Base-by-base conservation (phyloP, 176 grass and related monocot genomes). In the Musa acuminata region DNA sequence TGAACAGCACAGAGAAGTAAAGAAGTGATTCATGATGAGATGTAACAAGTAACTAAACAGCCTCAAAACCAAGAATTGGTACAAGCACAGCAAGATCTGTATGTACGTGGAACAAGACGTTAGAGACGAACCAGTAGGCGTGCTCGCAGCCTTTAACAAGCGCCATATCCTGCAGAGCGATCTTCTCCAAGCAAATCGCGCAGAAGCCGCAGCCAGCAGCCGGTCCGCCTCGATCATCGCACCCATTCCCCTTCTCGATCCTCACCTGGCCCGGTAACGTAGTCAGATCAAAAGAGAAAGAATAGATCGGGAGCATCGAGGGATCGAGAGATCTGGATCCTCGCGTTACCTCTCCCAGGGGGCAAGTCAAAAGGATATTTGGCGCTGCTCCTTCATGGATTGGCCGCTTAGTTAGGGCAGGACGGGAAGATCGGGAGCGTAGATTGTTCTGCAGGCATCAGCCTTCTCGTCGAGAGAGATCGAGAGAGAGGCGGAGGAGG, bases 81-180 rank as follows among this genome's bases (percentile, higher is more conserved):
- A 50, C 3, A 48, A 53, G 22, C 49, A 49, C 0, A 60, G 68
- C 35, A 77, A 51, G 17, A 67, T n/a, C 29, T 35, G 29, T 4
- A 35, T 35, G 29, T 35, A 4, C 29, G 5, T 35, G 29, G 53
- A 43, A 19, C 26, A 22, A 49, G 35, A 26, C 3, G 29, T 66
- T 80, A 35, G 1, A 24, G 12, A 84, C 86, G 71, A 85, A 98
- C 95, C 90, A 99, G 82, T 99, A 94, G 8, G 90, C 90, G 78
- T 99, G 95, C 64, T 99, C 95, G 91, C 95, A 99, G 8, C 95
- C 95, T 88, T 91, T 99, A 62, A 94, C 84, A 60, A 99, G 86
- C 9, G 95, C 91, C 65, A 84, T 99, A 67, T 99, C 95, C 86
- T 87, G 84, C 55, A 94, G 86, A 14, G 59, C 64, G 19, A 94